These are phyloP conservation scores for Salvia miltiorrhiza DNA, from an alignment of 257 asterid genomes.

Conservation along the genomic window DNA sequence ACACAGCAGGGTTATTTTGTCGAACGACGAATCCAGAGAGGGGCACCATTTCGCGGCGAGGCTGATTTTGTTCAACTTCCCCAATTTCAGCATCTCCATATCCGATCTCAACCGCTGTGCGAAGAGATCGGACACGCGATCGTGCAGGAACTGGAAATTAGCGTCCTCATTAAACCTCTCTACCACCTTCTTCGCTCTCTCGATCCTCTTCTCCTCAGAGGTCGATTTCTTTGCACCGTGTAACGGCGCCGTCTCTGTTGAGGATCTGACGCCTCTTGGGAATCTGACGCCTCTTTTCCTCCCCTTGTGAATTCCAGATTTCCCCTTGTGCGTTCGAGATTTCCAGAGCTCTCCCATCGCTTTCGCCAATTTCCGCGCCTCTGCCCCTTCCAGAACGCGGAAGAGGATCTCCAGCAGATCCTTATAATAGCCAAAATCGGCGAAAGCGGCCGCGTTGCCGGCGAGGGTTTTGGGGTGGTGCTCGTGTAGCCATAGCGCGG, in stretches of 20 bases:
- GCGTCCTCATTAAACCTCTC: no score
- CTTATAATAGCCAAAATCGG: conserved; percentile 50
- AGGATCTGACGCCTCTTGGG: no score
- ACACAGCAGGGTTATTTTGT: conserved; percentile 39
- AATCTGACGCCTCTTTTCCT: no score
- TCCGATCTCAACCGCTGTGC: conserved; percentile 35
- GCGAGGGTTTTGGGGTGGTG: conserved; percentile 54
- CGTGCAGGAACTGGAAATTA: no score
- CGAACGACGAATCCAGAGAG: conserved; percentile 44
- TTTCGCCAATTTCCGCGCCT: conserved; percentile 26
- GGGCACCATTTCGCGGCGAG: conserved; percentile 71
- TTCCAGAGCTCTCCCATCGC: background rate
- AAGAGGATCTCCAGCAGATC: conserved; percentile 54
- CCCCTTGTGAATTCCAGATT: background rate
- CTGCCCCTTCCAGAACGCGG: conserved; percentile 44
- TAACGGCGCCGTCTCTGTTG: no score
- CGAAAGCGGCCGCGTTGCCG: conserved; percentile 29
- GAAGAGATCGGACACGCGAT: conserved; percentile 33
- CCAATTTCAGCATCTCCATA: conserved; percentile 20
- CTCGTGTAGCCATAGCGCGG: no score
- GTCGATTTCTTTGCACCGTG: no score
- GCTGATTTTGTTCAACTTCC: no score
- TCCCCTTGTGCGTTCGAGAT: background rate
- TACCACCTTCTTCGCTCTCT: no score
- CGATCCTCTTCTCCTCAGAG: no score